These are phyloP conservation scores for Cercospora zeae-maydis DNA, from an alignment of 2,329 filamentous ascomycete species.

Conservation along the genomic window DNA sequence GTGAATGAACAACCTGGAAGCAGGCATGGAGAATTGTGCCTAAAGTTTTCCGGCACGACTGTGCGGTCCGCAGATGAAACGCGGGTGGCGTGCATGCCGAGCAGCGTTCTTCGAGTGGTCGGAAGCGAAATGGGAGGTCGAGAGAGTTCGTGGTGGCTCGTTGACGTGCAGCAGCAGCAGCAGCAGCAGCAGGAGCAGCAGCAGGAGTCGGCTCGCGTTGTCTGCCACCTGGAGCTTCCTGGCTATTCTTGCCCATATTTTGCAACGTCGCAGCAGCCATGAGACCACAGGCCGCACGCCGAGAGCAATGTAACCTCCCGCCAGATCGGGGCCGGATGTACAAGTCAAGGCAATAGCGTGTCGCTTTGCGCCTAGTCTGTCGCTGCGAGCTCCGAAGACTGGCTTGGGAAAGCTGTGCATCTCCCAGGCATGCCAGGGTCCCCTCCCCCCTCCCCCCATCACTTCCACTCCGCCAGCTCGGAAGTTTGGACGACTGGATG, in stretches of 20 bases:
- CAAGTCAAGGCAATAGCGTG: not conserved
- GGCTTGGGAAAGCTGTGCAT: not conserved
- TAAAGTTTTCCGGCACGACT: conserved; percentile 6
- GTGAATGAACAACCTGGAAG: not conserved
- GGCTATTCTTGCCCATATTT: conserved; percentile 9
- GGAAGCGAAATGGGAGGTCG: not conserved
- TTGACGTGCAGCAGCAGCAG: conserved; percentile 15
- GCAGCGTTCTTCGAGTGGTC: not conserved
- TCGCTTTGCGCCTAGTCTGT: not conserved
- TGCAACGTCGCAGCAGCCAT: not conserved
- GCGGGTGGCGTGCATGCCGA: conserved; percentile 10
- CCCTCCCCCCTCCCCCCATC: too few species aligned
- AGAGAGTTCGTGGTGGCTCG: not conserved
- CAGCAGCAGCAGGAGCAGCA: conserved; percentile 9
- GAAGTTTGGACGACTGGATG: not conserved
- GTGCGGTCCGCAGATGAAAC: conserved; percentile 11
- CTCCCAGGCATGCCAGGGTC: too few species aligned
- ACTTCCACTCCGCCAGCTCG: not conserved
- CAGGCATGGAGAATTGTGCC: conserved; percentile 3
- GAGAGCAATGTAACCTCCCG: not conserved
- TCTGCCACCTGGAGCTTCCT: not conserved
- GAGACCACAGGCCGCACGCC: not conserved
- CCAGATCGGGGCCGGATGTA: not conserved
- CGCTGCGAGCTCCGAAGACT: not conserved
- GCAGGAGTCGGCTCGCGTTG: conserved; percentile 1